These are phyloP conservation scores for Alternaria arborescens DNA, from an alignment of 2,329 filamentous ascomycete species.

Conservation along the genomic window DNA sequence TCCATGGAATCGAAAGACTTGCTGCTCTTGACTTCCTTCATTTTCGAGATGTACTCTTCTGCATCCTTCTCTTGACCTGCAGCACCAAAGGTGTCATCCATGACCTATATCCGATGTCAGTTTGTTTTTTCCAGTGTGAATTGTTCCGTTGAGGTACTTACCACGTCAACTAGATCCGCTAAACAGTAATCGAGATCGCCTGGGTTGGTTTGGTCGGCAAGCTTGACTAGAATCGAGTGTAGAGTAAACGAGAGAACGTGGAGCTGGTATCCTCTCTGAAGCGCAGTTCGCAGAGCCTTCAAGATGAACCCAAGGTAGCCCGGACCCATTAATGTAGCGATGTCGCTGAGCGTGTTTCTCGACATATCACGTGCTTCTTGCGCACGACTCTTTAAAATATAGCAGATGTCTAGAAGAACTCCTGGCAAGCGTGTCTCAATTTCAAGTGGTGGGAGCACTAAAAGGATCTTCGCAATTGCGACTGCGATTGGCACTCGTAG, in stretches of 20 bases:
- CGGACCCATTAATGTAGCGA: conserved; percentile 81
- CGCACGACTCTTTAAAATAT: conserved; percentile 88
- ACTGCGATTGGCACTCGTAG: conserved; percentile 89
- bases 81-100: conserved; percentile 96
- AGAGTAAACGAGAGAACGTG: conserved; percentile 96
- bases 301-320: conserved; percentile 91
- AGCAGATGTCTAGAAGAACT: conserved; percentile 89
- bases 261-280: conserved; percentile 87
- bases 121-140: background rate
- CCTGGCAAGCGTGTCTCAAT: conserved; percentile 79
- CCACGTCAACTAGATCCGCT: conserved; percentile 76
- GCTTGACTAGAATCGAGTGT: conserved; percentile 84
- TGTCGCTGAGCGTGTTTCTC: conserved; percentile 84
- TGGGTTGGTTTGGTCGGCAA: conserved; percentile 75
- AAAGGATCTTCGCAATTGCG: conserved; percentile 86
- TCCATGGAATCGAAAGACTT: conserved; percentile 99
- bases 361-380: conserved; percentile 92
- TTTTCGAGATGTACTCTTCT: conserved; percentile 91
- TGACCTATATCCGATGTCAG: conserved; percentile 58
- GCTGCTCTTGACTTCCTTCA: conserved; percentile 97
- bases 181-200: conserved; percentile 93
- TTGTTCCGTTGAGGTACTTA: background rate
- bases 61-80: conserved; percentile 96
- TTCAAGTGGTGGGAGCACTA: conserved; percentile 76
- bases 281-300: conserved; percentile 83